Evolutionary conservation across 23 red algal species (phyloP), one percentile per base, ranked within the genome.

Genomic region (Gracilariopsis chorda): DNA sequence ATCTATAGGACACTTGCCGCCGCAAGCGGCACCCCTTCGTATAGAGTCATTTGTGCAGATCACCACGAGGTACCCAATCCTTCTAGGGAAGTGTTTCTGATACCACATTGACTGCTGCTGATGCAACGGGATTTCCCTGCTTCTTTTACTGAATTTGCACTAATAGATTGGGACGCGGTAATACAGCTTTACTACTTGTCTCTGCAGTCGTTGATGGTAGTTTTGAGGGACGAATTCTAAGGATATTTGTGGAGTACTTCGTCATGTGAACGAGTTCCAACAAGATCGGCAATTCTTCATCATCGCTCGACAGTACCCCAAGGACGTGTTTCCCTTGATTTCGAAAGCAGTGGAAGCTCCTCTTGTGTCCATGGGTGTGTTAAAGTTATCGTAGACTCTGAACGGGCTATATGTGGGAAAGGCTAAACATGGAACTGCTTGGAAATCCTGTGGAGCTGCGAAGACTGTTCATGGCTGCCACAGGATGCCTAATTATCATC

Each of bases 261-360:
- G 13, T 91, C 86, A 23, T 78, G 34, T 44, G 56, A 69, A 53
- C 67, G 52, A 47, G 75, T 85, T 37, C 82, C 78, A 12, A 95
- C 52, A 57, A 84, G 87, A n/a, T 90, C 93, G 17, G 93, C 61
- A 35, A 95, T 51, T 47, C 52, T 80, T 19, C 28, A 41, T 76
- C 85, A 95, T 6, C 93, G 76, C 24, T 95, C 86, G 6, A 51
- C 13, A 51, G 93, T 95, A 17, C 93, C 93, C 25, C 73, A 86
- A 6, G 93, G 93, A 64, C 49, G 91, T 53, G 91, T 95, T 14
- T 52, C 55, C 23, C 91, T 55, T 30, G 62, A 86, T 58, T 95
- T 95, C 27, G 93, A 80, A 29, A 95, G 86, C 58, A 81, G 64
- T 25, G 84, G 85, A 42, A 86, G 52, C 33, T 95, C 93, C 7